These are phyloP conservation scores for Coccomyxa sp. DNA, from an alignment of 139 green algal species.

Conservation along the genomic window DNA sequence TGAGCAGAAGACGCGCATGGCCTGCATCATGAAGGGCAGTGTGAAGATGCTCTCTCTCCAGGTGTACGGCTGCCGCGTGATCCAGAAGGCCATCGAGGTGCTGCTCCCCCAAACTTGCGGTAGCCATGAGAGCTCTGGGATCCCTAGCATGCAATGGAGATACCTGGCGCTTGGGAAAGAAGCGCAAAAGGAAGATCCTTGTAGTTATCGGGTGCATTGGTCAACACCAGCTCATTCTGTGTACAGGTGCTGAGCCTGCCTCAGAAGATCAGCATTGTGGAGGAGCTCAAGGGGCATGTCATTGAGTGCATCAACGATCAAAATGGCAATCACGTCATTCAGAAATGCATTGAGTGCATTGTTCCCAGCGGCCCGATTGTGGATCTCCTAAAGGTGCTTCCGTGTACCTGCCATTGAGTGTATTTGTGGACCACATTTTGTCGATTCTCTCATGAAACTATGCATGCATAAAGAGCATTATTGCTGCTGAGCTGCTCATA, in stretches of 20 bases:
- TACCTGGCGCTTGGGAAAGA: background rate
- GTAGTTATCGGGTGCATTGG: background rate
- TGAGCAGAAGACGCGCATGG: slow-evolving; percentile 23
- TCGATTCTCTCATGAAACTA: too few species aligned
- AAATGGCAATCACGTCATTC: slow-evolving; percentile 97
- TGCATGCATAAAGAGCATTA: too few species aligned
- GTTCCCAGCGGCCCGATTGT: slow-evolving; percentile 31
- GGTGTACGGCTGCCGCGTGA: slow-evolving; percentile 91
- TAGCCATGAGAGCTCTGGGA: too few species aligned
- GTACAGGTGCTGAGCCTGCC: slow-evolving; percentile 30
- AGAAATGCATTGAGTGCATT: slow-evolving; percentile 87
- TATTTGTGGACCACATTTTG: too few species aligned
- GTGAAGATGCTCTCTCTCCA: slow-evolving; percentile 72
- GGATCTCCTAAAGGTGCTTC: slow-evolving; percentile 25
- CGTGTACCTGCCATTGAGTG: too few species aligned
- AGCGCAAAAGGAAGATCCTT: background rate
- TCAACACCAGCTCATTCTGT: background rate
- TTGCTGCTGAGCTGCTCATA: too few species aligned
- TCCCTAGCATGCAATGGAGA: background rate
- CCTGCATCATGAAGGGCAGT: slow-evolving; percentile 32
- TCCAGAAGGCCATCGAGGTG: slow-evolving; percentile 87
- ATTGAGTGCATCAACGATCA: slow-evolving; percentile 84
- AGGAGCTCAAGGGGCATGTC: slow-evolving; percentile 65
- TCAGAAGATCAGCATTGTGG: slow-evolving; percentile 30
- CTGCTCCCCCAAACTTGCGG: too few species aligned